Base-by-base conservation (phyloP, 371 early-diverging fungal genomes). In the Rhizomucor pusillus region DNA sequence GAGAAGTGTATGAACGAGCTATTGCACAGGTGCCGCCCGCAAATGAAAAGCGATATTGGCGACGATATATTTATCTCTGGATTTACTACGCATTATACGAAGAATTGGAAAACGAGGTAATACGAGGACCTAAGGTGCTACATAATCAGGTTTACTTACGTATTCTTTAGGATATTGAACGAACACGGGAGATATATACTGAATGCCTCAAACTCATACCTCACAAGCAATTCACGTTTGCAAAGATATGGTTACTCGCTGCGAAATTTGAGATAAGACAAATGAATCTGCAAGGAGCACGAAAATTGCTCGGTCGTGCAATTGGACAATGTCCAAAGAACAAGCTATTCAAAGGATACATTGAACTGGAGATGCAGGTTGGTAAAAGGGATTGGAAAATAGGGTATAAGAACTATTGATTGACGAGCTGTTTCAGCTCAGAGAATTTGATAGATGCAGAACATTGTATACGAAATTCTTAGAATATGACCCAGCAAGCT, bases 41-140 rank as follows among this genome's bases (percentile, higher is more conserved):
- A 3, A 73, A 81, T 18, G 97, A 96, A 54, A 99, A 99, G 73
- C 76, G 91, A 47, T 87, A 88, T 37, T 99, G 99, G 99, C 69
- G 95, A 60, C 80, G 97, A 18, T 99, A 98, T 63, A 92, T 98
- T 20, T 99, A 95, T 68, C 60, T 99, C n/a, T 99, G 99, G 99
- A 86, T 99, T 35, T 89, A 90, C 59, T 99, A 97, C 62, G 98
- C 97, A 0, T 79, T 95, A 9, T 99, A 89, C 70, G 98, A 97
- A 68, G 99, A 99, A 60, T 67, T 86, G 34, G 84, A 81, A n/a
- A 86, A 84, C 10, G 82, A 86, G 75, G 87, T 83, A 71, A 9
- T 58, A 16, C 14, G 1, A 22, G 29, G 3, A 46, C 3, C 5
- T 41, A 3, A 5, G 14, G 5, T 4, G 19, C 4, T 41, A 41